phyloP scores from a whole-genome alignment of 805 yeast genomes.

The Yarrowia hollandica region DNA sequence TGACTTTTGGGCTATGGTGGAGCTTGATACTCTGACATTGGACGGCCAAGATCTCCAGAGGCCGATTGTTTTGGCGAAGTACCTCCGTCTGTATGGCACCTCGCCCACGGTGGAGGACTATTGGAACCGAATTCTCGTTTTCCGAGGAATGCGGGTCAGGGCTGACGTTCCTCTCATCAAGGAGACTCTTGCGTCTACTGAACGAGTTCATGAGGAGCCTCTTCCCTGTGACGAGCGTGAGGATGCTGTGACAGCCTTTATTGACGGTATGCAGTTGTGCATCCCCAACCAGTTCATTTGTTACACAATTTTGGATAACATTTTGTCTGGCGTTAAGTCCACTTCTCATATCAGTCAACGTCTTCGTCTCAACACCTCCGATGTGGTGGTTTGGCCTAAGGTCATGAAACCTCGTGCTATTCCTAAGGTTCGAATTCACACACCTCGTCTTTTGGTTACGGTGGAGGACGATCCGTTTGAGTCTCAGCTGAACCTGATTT shows the following conservation, averaged over 20 bases:
- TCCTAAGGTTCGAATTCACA: conserved; percentile 53
- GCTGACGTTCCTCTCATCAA: conserved; percentile 25
- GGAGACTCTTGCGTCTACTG: conserved; percentile 12
- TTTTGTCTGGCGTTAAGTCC: conserved; percentile 66
- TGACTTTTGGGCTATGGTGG: conserved; percentile 28
- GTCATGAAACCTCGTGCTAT: conserved; percentile 38
- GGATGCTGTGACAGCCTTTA: conserved; percentile 36
- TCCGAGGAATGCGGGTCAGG: conserved; percentile 37
- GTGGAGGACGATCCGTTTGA: conserved; percentile 93
- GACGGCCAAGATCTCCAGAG: conserved; percentile 7
- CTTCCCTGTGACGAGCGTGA: conserved; percentile 25
- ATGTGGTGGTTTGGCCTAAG: conserved; percentile 25
- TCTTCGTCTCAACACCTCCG: conserved; percentile 31
- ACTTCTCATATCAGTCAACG: conserved; percentile 51
- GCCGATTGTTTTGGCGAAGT: conserved; percentile 15
- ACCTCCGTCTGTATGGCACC: conserved; percentile 18
- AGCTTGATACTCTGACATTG: conserved; percentile 11
- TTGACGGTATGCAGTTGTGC: conserved; percentile 42
- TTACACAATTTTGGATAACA: conserved; percentile 76
- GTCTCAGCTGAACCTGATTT: conserved; percentile 62
- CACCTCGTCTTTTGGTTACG: conserved; percentile 59
- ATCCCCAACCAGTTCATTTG: conserved; percentile 75
- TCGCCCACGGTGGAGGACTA: conserved; percentile 45
- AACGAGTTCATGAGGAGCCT: conserved; percentile 3
- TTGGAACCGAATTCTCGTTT: conserved; percentile 43